Evolutionary conservation across 345 rosid species (phyloP).

Genomic region (Boechera retrofracta): DNA sequence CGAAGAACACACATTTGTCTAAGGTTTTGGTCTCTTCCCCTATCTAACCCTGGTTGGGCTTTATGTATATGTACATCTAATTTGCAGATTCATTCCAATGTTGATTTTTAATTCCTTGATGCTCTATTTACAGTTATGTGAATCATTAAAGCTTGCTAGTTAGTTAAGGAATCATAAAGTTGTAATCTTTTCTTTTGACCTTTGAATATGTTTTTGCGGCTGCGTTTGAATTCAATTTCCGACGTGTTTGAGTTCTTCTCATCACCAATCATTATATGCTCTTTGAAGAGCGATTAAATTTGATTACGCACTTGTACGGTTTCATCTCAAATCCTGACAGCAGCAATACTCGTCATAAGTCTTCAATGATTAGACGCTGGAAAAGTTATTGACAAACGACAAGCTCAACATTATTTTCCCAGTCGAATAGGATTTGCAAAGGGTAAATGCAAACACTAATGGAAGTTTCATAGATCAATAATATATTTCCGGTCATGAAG

Average conservation of each 20-base stretch:
- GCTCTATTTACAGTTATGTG: constrained; percentile 8
- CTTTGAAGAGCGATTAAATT: background rate
- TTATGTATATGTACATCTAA: constrained; percentile 32
- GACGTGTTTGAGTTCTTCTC: background rate
- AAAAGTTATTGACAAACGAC: background rate
- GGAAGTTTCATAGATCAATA: no score
- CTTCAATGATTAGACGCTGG: background rate
- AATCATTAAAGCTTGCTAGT: constrained; percentile 6
- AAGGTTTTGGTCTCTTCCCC: constrained; percentile 12
- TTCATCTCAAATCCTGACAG: background rate
- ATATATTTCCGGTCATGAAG: no score
- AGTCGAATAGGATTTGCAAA: background rate
- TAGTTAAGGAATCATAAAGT: background rate
- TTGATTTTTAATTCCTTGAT: constrained; percentile 2
- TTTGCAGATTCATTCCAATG: constrained; percentile 36
- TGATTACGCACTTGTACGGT: background rate
- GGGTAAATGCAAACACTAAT: background rate
- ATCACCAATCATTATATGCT: background rate
- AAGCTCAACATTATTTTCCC: background rate
- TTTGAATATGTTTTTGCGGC: background rate
- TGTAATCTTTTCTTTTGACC: background rate
- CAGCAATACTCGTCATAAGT: background rate
- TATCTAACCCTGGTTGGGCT: constrained; percentile 12
- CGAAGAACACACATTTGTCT: constrained; percentile 20
- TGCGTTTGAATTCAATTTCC: background rate